phyloP scores from a whole-genome alignment of 1,284 basidiomycete species.

The Puccinia coronata region DNA sequence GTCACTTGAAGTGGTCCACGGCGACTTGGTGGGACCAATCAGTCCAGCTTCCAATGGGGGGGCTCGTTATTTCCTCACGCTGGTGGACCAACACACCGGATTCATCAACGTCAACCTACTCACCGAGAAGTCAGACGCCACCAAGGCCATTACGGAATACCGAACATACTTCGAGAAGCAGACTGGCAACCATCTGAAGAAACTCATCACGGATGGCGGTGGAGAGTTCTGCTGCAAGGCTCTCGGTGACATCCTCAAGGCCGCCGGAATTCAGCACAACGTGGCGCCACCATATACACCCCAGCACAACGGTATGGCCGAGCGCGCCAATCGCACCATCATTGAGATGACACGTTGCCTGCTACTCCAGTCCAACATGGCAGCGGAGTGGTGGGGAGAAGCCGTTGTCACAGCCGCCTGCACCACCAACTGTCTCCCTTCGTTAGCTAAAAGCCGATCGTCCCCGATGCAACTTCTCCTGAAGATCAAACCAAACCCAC shows the following conservation, averaged over 20 bases:
- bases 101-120: not conserved
- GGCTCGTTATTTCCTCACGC: not conserved
- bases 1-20: not conserved
- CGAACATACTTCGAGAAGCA: not conserved
- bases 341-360: not conserved
- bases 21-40: not conserved
- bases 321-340: not conserved
- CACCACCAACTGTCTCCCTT: not conserved
- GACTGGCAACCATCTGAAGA: not conserved
- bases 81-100: not conserved
- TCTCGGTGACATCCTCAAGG: not conserved
- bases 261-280: not conserved
- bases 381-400: not conserved
- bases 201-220: not conserved
- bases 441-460: not conserved
- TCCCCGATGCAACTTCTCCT: not conserved
- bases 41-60: not conserved
- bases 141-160: not conserved
- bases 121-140: not conserved
- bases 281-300: not conserved
- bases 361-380: not conserved
- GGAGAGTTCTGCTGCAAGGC: not conserved
- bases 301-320: not conserved
- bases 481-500: not conserved
- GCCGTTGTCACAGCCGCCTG: not conserved